phyloP scores from a whole-genome alignment of 805 yeast genomes.

The Nakazawaea wyomingensis region DNA sequence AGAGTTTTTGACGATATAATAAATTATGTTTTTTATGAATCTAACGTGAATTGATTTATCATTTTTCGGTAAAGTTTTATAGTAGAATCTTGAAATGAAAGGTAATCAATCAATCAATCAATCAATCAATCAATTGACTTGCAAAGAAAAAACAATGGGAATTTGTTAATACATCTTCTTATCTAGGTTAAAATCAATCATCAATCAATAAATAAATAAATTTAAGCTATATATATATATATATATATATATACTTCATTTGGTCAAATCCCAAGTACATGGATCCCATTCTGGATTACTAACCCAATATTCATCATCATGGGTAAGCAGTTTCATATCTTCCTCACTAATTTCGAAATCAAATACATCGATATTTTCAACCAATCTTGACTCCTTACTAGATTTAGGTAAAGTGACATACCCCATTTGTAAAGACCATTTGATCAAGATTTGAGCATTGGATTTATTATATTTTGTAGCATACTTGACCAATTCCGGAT shows the following conservation, averaged over 20 bases:
- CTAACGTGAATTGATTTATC: too few species aligned
- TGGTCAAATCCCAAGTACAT: neutral
- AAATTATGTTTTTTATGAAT: too few species aligned
- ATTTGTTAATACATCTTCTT: too few species aligned
- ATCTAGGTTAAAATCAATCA: too few species aligned
- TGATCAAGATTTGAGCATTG: constrained; percentile 55
- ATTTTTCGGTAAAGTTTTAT: too few species aligned
- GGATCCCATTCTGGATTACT: constrained; percentile 32
- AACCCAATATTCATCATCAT: constrained; percentile 31
- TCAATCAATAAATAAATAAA: too few species aligned
- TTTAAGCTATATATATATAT: too few species aligned
- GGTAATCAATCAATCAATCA: too few species aligned
- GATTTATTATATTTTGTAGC: constrained; percentile 43
- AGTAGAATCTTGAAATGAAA: too few species aligned
- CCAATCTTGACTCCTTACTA: constrained; percentile 29
- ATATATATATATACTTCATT: neutral
- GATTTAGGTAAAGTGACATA: constrained; percentile 38
- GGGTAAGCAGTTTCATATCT: constrained; percentile 30
- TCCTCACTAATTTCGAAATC: constrained; percentile 36
- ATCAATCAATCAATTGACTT: too few species aligned
- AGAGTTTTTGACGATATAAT: too few species aligned
- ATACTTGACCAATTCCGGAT: constrained; percentile 36
- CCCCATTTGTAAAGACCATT: constrained; percentile 67
- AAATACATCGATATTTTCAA: constrained; percentile 35
- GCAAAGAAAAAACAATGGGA: too few species aligned